Percentiles rank a stretch among this genome's conserved stretches.
Evolutionary conservation across 768 basidiomycete genomes (phyloP).

Genomic region (Cystofilobasidium capitatum): DNA sequence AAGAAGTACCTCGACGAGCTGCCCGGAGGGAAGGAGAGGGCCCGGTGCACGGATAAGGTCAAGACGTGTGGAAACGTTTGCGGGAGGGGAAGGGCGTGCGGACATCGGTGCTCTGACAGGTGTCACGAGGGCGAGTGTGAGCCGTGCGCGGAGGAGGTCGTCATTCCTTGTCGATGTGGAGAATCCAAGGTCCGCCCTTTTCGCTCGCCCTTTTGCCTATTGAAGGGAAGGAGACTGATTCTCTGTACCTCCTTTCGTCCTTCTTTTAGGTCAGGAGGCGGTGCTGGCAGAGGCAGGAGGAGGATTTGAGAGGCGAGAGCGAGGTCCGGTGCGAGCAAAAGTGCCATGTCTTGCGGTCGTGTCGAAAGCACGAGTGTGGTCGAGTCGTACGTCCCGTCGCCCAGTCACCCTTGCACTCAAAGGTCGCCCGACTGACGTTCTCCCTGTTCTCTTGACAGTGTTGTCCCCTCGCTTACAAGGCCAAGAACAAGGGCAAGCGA

Average conservation of each 20-base stretch:
- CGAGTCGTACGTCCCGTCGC: constrained; percentile 42
- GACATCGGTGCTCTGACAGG: constrained; percentile 56
- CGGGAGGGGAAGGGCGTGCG: constrained; percentile 57
- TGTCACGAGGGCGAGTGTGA: constrained; percentile 52
- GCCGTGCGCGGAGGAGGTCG: constrained; percentile 60
- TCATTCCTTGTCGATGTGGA: constrained; percentile 80
- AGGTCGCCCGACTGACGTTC: background rate
- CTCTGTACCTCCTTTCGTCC: background rate
- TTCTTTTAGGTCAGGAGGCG: constrained; percentile 35
- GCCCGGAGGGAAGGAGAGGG: constrained; percentile 29
- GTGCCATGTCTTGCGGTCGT: constrained; percentile 66
- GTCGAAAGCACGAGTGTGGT: constrained; percentile 77
- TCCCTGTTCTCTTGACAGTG: constrained; percentile 43
- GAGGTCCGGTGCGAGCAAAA: constrained; percentile 71
- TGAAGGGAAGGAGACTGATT: too few species aligned
- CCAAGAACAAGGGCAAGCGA: constrained; percentile 53
- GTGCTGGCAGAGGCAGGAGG: constrained; percentile 35
- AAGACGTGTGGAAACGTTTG: constrained; percentile 69
- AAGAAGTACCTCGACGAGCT: constrained; percentile 48
- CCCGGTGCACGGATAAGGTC: constrained; percentile 60
- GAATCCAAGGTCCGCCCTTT: constrained; percentile 46
- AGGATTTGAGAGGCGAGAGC: constrained; percentile 37
- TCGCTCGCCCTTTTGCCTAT: background rate
- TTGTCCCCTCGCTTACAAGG: constrained; percentile 68
- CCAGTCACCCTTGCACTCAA: background rate